Conservation (phyloP, 176 grass and related monocot species). For the Calamus simplicifolius region DNA sequence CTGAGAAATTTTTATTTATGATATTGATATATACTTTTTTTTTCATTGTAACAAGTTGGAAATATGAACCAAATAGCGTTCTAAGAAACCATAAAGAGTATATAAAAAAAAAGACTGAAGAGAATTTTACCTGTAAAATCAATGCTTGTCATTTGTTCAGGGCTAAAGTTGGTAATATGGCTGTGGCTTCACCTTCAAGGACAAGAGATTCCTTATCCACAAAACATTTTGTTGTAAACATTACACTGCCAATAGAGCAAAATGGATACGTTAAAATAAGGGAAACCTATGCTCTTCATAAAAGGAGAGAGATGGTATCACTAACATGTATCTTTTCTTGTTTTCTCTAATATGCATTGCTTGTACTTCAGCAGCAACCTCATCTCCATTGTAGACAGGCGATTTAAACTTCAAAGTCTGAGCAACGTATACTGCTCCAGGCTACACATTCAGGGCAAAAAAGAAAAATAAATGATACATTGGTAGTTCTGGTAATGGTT, state of each 20-base stretch:
- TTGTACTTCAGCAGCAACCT: constrained; percentile 38
- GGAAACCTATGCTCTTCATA: too few species aligned
- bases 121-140: too few species aligned
- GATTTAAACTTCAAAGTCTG: constrained; percentile 45
- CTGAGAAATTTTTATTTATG: too few species aligned
- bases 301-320: background rate
- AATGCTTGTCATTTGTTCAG: constrained; percentile 10
- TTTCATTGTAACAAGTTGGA: too few species aligned
- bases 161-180: constrained; percentile 36
- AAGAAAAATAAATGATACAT: too few species aligned
- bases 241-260: constrained; percentile 25
- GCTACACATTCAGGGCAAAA: constrained; percentile 19
- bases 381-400: constrained; percentile 46
- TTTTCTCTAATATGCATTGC: constrained; percentile 29
- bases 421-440: constrained; percentile 43
- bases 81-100: too few species aligned
- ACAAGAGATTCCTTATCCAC: constrained; percentile 15
- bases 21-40: too few species aligned
- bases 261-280: background rate
- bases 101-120: too few species aligned
- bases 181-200: constrained; percentile 48
- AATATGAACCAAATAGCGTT: too few species aligned
- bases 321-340: constrained; percentile 39
- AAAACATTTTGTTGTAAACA: constrained; percentile 69
- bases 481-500: too few species aligned